These are phyloP conservation scores for Pecoramyces ruminantium DNA, from an alignment of 192 early-diverging fungal genomes.

Conservation along the genomic window DNA sequence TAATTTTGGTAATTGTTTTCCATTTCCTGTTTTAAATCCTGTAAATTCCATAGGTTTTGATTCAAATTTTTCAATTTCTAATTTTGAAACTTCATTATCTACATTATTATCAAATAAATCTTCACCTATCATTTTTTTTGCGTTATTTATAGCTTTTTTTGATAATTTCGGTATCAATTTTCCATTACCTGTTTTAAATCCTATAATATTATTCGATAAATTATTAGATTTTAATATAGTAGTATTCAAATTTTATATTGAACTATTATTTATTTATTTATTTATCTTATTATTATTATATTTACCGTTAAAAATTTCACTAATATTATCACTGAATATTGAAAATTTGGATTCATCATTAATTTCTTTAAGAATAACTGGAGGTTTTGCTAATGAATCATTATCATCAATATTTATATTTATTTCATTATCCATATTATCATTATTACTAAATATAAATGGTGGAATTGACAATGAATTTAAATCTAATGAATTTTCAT, in stretches of 20 bases:
- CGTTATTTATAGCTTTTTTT: neutral
- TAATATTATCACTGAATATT: neutral
- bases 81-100: neutral
- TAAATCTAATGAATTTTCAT: neutral
- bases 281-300: too few species aligned
- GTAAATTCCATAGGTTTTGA: neutral
- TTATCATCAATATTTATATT: neutral
- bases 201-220: neutral
- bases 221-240: neutral
- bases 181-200: neutral
- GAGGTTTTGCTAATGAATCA: too few species aligned
- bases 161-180: neutral
- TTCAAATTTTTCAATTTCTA: too few species aligned
- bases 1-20: neutral
- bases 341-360: neutral
- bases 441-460: neutral
- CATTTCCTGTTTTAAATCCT: neutral
- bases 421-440: neutral
- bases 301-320: too few species aligned
- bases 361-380: too few species aligned
- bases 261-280: too few species aligned
- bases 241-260: too few species aligned
- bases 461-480: neutral
- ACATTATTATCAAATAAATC: neutral
- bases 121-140: neutral